Evolutionary conservation across 2,329 filamentous ascomycete genomes (phyloP), one percentile per base, ranked within the genome.

Genomic region (Xylariales sp.): DNA sequence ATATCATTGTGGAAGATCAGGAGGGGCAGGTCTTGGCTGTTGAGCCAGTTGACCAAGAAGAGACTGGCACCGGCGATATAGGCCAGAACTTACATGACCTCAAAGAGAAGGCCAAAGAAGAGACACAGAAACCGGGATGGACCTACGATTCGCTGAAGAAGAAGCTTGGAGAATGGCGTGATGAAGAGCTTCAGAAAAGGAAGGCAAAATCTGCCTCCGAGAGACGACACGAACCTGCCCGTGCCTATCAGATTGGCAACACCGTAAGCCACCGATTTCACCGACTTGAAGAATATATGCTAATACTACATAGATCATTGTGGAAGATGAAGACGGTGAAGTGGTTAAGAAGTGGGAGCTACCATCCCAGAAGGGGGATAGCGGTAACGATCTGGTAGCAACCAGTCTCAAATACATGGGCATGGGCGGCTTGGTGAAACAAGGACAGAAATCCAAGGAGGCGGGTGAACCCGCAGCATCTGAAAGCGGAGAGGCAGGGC

Each of bases 271-370:
- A 29, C 8, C 27, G 17, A n/a, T 30, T 15, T 14, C 24, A 5
- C 29, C 3, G 6, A 12, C 6, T 7, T 20, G 7, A 10, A 11
- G 12, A 17, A 33, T 18, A 23, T 20, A 16, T 34, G 18, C 56
- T 67, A 53, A 68, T 51, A 34, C 16, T 12, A n/a, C 13, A 37
- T 14, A 87, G 67, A 88, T 94, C 47, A 91, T 94, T 55, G 85
- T 94, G 13, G 87, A 94, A 63, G 86, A 94, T 45, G 84, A 86
- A 58, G 83, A 90, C 50, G 87, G 87, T 29, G 88, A 94, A 57
- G 88, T 94, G 21, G 76, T 94, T 56, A 90, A 90, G 66, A 81
- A 86, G 40, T 90, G 89, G 55, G 82, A 90, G 46, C 74, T 91
- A 19, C 82, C 84, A 1, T 65, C 72, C 0, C 61, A 76, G 18